Evolutionary conservation across 1,284 basidiomycete genomes (phyloP).

Genomic region (Apiotrichum porosum): DNA sequence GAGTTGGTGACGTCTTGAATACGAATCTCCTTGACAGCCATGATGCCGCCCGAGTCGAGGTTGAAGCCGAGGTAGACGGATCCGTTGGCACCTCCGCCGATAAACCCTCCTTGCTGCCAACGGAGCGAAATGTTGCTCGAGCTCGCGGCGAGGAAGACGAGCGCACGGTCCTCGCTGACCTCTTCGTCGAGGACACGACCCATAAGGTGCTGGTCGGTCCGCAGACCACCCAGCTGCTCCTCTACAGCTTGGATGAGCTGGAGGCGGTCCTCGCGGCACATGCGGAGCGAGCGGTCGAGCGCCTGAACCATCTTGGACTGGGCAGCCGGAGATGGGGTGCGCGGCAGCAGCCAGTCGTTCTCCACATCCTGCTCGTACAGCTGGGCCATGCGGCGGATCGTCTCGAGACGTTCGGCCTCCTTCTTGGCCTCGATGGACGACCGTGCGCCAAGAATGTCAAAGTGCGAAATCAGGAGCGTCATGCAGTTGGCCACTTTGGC

Average conservation of each 20-base stretch:
- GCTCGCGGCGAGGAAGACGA: slow-evolving; percentile 86
- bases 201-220: slow-evolving; percentile 65
- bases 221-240: slow-evolving; percentile 55
- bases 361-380: slow-evolving; percentile 54
- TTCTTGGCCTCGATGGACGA: slow-evolving; percentile 79
- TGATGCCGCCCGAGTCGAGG: slow-evolving; percentile 89
- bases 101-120: slow-evolving; percentile 98
- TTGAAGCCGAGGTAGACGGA: slow-evolving; percentile 98
- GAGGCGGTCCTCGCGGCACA: slow-evolving; percentile 67
- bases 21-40: slow-evolving; percentile 99
- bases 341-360: slow-evolving; percentile 49
- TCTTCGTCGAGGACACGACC: slow-evolving; percentile 89
- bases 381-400: slow-evolving; percentile 61
- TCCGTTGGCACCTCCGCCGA: slow-evolving; percentile 95
- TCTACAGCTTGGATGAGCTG: slow-evolving; percentile 63
- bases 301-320: slow-evolving; percentile 23
- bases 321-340: slow-evolving; percentile 26
- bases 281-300: slow-evolving; percentile 59
- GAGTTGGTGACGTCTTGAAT: slow-evolving; percentile 86
- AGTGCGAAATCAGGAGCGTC: slow-evolving; percentile 92
- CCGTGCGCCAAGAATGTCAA: slow-evolving; percentile 93
- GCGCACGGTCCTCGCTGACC: slow-evolving; percentile 81
- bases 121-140: slow-evolving; percentile 92
- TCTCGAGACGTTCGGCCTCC: slow-evolving; percentile 79
- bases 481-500: slow-evolving; percentile 94